These are phyloP conservation scores for Eucalyptus albens DNA, from an alignment of 345 rosid species.

Conservation along the genomic window DNA sequence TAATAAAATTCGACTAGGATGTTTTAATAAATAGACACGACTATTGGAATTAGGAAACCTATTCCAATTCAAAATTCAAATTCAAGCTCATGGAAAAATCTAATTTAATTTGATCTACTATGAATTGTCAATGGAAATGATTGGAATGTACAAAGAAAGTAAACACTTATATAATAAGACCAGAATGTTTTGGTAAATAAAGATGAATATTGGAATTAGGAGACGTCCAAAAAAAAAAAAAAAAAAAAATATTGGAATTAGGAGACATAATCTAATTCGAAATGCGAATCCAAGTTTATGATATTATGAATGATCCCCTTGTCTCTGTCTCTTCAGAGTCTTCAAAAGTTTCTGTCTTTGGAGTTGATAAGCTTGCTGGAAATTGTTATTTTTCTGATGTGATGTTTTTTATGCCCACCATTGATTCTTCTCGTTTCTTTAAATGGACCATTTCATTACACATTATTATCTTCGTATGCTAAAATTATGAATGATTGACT, in stretches of 20 bases:
- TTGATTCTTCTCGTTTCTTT: background rate
- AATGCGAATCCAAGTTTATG: background rate
- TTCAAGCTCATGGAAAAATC: background rate
- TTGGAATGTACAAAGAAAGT: background rate
- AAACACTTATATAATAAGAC: background rate
- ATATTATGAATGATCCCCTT: background rate
- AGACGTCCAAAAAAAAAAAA: too few relatives aligned
- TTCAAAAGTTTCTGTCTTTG: background rate
- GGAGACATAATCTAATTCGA: background rate
- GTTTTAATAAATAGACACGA: background rate
- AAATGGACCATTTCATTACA: background rate
- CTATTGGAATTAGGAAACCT: background rate
- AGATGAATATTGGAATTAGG: background rate
- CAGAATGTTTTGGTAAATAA: background rate
- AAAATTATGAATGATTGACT: background rate
- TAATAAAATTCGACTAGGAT: background rate
- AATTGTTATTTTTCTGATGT: background rate
- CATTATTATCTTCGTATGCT: background rate
- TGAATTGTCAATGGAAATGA: background rate
- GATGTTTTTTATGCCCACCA: background rate
- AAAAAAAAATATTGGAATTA: background rate
- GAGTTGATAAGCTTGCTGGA: background rate
- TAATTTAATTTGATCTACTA: background rate
- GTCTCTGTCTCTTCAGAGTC: background rate
- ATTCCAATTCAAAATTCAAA: background rate